phyloP scores from a whole-genome alignment of 1,284 basidiomycete genomes.

The Ceratobasidium sp. region DNA sequence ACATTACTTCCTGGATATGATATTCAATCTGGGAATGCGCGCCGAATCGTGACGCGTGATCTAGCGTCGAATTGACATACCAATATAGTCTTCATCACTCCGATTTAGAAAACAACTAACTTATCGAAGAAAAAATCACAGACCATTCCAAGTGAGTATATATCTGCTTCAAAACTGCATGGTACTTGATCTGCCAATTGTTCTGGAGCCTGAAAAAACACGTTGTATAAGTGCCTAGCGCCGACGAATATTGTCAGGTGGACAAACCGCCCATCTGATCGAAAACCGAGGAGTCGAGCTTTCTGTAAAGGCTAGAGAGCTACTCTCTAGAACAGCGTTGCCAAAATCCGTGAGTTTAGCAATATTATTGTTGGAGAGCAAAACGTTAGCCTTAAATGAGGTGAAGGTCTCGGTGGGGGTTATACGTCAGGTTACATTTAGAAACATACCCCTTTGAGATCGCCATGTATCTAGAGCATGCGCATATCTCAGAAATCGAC shows the following conservation, averaged over 20 bases:
- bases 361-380: slow-evolving; percentile 3
- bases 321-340: background rate
- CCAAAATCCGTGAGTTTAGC: slow-evolving; percentile 26
- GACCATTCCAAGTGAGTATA: slow-evolving; percentile 31
- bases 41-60: no score
- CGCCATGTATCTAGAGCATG: slow-evolving; percentile 11
- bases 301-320: background rate
- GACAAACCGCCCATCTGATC: slow-evolving; percentile 18
- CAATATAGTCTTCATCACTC: background rate
- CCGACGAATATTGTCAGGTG: background rate
- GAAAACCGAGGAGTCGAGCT: background rate
- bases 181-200: background rate
- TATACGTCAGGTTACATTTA: background rate
- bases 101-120: background rate
- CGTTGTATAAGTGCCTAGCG: background rate
- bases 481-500: no score
- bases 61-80: no score
- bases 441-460: slow-evolving; percentile 29
- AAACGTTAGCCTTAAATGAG: slow-evolving; percentile 15
- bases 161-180: slow-evolving; percentile 3
- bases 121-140: background rate
- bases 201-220: slow-evolving; percentile 12
- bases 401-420: background rate
- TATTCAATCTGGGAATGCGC: no score
- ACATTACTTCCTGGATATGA: slow-evolving; percentile 1